Evolutionary conservation across 108 stramenopile species (phyloP).

Genomic region (Seminavis robusta): DNA sequence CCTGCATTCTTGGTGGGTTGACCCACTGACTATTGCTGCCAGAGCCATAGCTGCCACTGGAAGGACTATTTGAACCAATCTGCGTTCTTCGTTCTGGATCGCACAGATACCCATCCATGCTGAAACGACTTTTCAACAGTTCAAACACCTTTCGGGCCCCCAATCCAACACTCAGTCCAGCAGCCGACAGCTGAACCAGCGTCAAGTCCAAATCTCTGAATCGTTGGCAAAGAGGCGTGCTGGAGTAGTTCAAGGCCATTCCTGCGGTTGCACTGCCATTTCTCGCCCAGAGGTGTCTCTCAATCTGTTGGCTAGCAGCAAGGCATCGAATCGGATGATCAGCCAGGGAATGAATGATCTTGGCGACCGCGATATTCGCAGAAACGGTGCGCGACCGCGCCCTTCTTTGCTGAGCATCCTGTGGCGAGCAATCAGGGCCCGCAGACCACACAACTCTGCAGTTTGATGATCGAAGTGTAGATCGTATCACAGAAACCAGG

Average conservation of each 20-base stretch:
- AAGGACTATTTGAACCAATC: conserved; percentile 25
- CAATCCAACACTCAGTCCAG: conserved; percentile 78
- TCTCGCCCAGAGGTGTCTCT: conserved; percentile 83
- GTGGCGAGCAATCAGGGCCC: conserved; percentile 75
- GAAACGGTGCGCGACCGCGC: conserved; percentile 65
- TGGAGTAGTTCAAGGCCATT: conserved; percentile 85
- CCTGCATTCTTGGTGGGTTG: conserved; percentile 77
- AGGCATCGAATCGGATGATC: conserved; percentile 87
- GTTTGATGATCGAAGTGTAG: conserved; percentile 75
- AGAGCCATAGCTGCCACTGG: background rate
- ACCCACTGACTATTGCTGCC: conserved; percentile 45
- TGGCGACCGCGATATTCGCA: conserved; percentile 77
- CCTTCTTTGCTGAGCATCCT: conserved; percentile 75
- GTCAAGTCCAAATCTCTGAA: conserved; percentile 82
- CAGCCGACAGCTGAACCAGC: conserved; percentile 81
- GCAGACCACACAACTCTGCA: conserved; percentile 85
- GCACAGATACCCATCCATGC: conserved; percentile 80
- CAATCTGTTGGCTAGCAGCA: conserved; percentile 83
- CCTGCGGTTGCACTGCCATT: conserved; percentile 81
- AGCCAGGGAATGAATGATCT: conserved; percentile 79
- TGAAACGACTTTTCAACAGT: conserved; percentile 73
- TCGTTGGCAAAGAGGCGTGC: conserved; percentile 76
- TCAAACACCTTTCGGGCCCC: conserved; percentile 77
- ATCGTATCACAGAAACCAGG: conserved; percentile 59
- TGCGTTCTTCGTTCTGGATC: conserved; percentile 71